These are phyloP conservation scores for Penicillium desertorum DNA, from an alignment of 495 filamentous ascomycete genomes.

Conservation along the genomic window DNA sequence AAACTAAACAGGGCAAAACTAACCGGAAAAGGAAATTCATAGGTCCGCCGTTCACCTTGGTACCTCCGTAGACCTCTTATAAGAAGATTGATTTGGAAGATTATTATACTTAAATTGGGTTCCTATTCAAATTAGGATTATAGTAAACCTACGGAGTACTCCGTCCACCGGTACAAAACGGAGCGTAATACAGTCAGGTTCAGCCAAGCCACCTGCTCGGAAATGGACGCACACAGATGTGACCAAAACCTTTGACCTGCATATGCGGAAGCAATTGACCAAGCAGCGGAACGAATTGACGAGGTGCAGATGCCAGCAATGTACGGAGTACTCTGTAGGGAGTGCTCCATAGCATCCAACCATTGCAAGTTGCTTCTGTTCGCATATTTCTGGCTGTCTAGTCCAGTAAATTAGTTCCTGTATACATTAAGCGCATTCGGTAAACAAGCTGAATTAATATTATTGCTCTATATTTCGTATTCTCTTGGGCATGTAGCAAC, in stretches of 20 bases:
- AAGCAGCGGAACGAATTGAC: not conserved
- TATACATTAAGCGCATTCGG: not conserved
- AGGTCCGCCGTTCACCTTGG: too few relatives aligned
- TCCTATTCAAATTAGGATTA: not conserved
- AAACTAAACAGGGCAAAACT: too few relatives aligned
- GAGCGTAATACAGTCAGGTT: not conserved
- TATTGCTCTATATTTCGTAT: not conserved
- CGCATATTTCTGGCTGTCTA: not conserved
- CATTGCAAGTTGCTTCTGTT: not conserved
- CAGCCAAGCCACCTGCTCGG: constrained; percentile 3
- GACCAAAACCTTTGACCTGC: not conserved
- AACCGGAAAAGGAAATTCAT: too few relatives aligned
- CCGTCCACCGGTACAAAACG: not conserved
- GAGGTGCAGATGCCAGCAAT: not conserved
- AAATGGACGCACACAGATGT: not conserved
- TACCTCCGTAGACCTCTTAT: too few relatives aligned
- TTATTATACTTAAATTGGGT: not conserved
- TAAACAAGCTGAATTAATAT: not conserved
- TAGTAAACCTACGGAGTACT: not conserved
- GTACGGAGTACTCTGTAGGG: not conserved
- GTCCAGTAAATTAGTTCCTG: not conserved
- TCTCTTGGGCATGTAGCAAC: not conserved
- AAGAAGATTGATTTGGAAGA: not conserved
- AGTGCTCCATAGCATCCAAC: not conserved
- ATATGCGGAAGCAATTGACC: not conserved